These are phyloP conservation scores for Phylloporus arenicola DNA, from an alignment of 768 basidiomycete genomes.

Conservation along the genomic window DNA sequence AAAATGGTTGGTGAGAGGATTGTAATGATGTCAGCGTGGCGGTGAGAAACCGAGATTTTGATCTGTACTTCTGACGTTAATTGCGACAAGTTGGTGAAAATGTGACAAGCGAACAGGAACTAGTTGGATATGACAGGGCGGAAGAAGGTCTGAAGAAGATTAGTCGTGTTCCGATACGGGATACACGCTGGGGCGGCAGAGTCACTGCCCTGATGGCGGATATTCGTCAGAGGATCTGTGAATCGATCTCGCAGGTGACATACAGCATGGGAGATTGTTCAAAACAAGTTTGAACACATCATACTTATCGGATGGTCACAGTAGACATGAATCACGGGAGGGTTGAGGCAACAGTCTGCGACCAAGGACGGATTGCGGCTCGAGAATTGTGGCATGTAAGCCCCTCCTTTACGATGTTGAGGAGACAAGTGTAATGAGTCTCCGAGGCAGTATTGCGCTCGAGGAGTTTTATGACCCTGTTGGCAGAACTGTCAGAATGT, in stretches of 20 bases:
- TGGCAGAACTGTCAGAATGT: no score
- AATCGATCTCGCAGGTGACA: conserved; percentile 9
- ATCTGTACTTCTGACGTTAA: conserved; percentile 15
- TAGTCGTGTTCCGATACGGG: conserved; percentile 16
- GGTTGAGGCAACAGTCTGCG: not conserved
- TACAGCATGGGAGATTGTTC: conserved; percentile 5
- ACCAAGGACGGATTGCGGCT: not conserved
- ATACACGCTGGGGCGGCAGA: not conserved
- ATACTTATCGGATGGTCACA: conserved; percentile 5
- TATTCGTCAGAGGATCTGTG: conserved; percentile 25
- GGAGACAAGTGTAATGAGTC: no score
- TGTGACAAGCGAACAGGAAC: conserved; percentile 6
- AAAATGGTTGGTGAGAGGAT: not conserved
- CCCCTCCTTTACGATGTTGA: not conserved
- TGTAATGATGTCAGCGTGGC: conserved; percentile 1
- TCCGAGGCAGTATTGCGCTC: no score
- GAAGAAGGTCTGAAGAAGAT: no score
- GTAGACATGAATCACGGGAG: not conserved
- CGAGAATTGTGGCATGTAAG: not conserved
- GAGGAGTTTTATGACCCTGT: no score
- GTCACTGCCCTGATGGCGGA: not conserved
- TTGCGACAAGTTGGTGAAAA: conserved; percentile 12
- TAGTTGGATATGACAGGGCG: not conserved
- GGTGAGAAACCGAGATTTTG: not conserved
- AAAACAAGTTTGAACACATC: conserved; percentile 6